Conservation (phyloP, 1,284 basidiomycete genomes). For the Pulchroboletus neoregius region DNA sequence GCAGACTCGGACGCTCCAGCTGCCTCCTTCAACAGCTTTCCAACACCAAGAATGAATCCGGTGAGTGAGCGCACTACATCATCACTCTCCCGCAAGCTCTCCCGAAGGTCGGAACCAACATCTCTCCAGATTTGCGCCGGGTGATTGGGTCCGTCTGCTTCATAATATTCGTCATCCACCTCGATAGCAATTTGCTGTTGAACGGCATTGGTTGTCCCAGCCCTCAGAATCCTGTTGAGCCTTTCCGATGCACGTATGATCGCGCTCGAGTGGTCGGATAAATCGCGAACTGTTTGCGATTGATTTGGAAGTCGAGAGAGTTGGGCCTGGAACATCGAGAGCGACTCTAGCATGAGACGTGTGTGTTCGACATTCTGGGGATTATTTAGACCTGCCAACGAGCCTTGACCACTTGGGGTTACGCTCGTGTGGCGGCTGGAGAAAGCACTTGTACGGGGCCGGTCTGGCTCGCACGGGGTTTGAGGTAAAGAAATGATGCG, state of each 20-base stretch:
- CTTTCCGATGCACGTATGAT: conserved; percentile 61
- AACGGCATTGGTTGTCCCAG: conserved; percentile 52
- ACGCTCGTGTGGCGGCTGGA: conserved; percentile 21
- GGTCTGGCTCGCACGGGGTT: conserved; percentile 21
- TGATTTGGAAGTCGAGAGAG: conserved; percentile 48
- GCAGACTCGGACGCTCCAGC: conserved; percentile 34
- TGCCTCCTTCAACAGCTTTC: conserved; percentile 61
- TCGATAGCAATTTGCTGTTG: conserved; percentile 72
- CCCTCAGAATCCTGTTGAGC: conserved; percentile 57
- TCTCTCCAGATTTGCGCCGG: conserved; percentile 59
- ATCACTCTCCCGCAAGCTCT: conserved; percentile 65
- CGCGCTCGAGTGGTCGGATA: conserved; percentile 56
- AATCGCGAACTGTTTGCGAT: conserved; percentile 44
- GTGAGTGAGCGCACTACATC: conserved; percentile 73
- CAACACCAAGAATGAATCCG: conserved; percentile 65
- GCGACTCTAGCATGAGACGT: conserved; percentile 61
- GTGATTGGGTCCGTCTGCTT: conserved; percentile 31
- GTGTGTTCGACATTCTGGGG: conserved; percentile 53
- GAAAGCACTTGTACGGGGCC: conserved; percentile 9
- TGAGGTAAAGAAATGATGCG: conserved; percentile 17
- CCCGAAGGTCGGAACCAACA: conserved; percentile 66
- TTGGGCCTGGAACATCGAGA: conserved; percentile 65
- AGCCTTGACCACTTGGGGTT: conserved; percentile 16
- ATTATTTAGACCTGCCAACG: conserved; percentile 18
- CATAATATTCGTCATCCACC: conserved; percentile 46